These are phyloP conservation scores for Xanthoconium separans DNA, from an alignment of 1,284 basidiomycete genomes.

Conservation along the genomic window DNA sequence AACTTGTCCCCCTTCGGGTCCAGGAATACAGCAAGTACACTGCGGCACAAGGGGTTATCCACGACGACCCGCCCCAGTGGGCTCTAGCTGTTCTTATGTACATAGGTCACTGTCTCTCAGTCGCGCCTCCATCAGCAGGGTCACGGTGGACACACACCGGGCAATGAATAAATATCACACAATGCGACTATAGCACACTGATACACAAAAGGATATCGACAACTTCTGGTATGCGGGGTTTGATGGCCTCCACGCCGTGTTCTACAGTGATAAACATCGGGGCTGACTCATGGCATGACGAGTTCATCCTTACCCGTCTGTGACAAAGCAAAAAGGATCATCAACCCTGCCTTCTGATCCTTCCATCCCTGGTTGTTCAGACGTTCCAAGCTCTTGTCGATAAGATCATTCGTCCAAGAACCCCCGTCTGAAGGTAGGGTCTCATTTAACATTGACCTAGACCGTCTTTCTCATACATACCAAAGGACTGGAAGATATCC, in stretches of 20 bases:
- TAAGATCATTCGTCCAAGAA: constrained; percentile 12
- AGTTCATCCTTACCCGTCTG: constrained; percentile 14
- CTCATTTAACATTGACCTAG: not conserved
- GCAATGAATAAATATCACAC: too few species aligned
- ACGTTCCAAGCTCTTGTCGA: constrained; percentile 11
- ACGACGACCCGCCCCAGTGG: too few species aligned
- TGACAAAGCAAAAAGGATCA: constrained; percentile 23
- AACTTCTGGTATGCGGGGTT: constrained; percentile 8
- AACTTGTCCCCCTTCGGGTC: too few species aligned
- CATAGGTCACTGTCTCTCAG: too few species aligned
- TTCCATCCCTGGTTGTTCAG: constrained; percentile 12
- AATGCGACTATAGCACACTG: too few species aligned
- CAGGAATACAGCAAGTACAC: too few species aligned
- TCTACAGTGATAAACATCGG: constrained; percentile 11
- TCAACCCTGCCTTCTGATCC: constrained; percentile 22
- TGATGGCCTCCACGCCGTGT: constrained; percentile 13
- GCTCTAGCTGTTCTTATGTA: too few species aligned
- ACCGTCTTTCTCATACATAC: constrained; percentile 5
- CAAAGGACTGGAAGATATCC: constrained; percentile 21
- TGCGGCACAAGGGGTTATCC: too few species aligned
- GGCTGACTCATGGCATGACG: not conserved
- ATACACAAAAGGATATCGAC: constrained; percentile 20
- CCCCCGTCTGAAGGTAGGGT: constrained; percentile 2
- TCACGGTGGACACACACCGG: too few species aligned
- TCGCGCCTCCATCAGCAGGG: too few species aligned